phyloP scores from a whole-genome alignment of 257 asterid species.

The Solanum chiquidenum region DNA sequence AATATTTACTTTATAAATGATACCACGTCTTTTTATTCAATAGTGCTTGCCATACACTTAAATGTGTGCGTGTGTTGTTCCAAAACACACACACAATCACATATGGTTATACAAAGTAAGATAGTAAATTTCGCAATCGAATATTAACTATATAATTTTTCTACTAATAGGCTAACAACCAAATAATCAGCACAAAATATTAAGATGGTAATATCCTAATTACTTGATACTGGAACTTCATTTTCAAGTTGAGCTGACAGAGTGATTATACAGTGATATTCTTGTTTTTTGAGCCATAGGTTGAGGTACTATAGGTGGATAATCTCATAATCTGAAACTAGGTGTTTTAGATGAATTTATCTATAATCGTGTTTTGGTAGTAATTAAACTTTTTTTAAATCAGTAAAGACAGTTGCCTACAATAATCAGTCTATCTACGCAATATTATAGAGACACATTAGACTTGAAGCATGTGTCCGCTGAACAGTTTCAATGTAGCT shows the following conservation, averaged over 20 bases:
- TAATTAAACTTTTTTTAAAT: too few species aligned
- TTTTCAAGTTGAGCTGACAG: background rate
- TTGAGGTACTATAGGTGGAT: background rate
- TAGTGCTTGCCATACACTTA: background rate
- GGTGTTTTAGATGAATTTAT: background rate
- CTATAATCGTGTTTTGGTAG: background rate
- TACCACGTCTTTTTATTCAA: background rate
- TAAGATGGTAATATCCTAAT: too few species aligned
- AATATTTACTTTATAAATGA: background rate
- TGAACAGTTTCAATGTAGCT: background rate
- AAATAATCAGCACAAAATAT: too few species aligned
- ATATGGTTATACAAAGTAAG: background rate
- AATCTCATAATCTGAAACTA: background rate
- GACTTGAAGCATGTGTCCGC: background rate
- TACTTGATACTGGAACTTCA: too few species aligned
- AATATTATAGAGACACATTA: background rate
- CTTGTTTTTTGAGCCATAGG: background rate
- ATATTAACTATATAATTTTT: too few species aligned
- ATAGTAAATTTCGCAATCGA: too few species aligned
- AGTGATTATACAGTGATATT: background rate
- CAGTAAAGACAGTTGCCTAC: too few species aligned
- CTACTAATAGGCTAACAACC: too few species aligned
- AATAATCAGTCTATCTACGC: too few species aligned
- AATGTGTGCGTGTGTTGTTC: background rate
- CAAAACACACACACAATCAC: background rate